Percentiles rank a stretch among this genome's conserved stretches.
Evolutionary conservation across 345 rosid species (phyloP).

Genomic region (Iberis pinnata): DNA sequence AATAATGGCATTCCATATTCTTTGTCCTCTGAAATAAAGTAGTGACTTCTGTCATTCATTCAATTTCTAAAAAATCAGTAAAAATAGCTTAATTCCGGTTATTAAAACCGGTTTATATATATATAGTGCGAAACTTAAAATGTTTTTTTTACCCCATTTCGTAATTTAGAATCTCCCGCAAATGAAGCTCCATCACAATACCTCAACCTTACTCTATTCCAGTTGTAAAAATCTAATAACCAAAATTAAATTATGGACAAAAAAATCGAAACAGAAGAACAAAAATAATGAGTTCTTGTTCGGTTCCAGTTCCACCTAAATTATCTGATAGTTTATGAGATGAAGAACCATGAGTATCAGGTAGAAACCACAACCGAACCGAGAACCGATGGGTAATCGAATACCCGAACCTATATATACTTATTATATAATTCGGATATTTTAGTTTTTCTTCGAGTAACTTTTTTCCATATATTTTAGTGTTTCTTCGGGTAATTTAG

Average conservation of each 20-base stretch:
- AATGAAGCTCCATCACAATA: constrained; percentile 98
- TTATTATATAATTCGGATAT: no score
- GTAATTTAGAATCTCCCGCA: constrained; percentile 56
- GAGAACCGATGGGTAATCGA: no score
- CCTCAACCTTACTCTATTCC: constrained; percentile 91
- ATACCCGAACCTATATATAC: no score
- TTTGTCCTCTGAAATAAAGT: constrained; percentile 89
- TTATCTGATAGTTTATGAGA: no score
- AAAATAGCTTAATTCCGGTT: constrained; percentile 1
- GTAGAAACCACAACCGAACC: no score
- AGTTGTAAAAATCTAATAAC: constrained; percentile 79
- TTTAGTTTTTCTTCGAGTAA: no score
- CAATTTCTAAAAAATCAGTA: constrained; percentile 8
- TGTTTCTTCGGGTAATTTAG: no score
- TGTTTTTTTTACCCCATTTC: constrained; percentile 52
- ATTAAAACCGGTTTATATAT: constrained; percentile 4
- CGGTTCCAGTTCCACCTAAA: no score
- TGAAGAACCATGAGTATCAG: no score
- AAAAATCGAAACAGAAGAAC: no score
- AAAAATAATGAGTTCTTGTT: no score
- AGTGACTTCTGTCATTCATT: constrained; percentile 55
- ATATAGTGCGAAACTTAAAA: background rate
- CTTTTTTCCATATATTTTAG: no score
- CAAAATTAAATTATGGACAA: background rate
- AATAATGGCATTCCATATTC: constrained; percentile 79